Percentiles rank a stretch among this genome's conserved stretches.
Conservation (phyloP, 306 rosid genomes). For the Lathyrus oleraceus region DNA sequence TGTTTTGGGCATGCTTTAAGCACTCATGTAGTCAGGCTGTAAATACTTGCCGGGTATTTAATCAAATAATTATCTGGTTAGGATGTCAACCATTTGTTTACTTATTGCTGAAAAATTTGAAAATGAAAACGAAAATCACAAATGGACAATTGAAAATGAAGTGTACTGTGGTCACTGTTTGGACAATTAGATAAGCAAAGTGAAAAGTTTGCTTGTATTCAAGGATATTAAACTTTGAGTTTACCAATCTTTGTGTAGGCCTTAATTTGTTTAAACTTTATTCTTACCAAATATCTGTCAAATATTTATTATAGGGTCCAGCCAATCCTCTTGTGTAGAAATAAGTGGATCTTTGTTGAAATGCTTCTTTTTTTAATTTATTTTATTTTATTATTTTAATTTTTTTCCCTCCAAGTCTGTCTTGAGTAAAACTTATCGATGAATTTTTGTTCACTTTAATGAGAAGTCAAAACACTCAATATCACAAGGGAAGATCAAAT, state of each 20-base stretch:
- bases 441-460: not conserved
- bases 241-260: not conserved
- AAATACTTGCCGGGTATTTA: conserved; percentile 29
- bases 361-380: not conserved
- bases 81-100: not conserved
- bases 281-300: too few relatives aligned
- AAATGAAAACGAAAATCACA: not conserved
- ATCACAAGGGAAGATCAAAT: not conserved
- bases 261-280: too few relatives aligned
- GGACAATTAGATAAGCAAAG: not conserved
- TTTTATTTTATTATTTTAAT: too few relatives aligned
- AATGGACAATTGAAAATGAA: not conserved
- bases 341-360: too few relatives aligned
- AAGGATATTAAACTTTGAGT: not conserved
- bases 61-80: not conserved
- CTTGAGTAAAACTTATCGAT: not conserved
- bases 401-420: too few relatives aligned
- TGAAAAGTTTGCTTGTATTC: not conserved
- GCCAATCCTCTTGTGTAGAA: too few relatives aligned
- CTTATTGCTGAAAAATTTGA: conserved; percentile 1
- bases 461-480: not conserved
- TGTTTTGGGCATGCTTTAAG: conserved; percentile 24
- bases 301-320: too few relatives aligned
- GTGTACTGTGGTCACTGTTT: not conserved
- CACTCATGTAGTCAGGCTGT: conserved; percentile 16